Evolutionary conservation across 1,284 basidiomycete genomes (phyloP).

Genomic region (Marasmius fiardii): DNA sequence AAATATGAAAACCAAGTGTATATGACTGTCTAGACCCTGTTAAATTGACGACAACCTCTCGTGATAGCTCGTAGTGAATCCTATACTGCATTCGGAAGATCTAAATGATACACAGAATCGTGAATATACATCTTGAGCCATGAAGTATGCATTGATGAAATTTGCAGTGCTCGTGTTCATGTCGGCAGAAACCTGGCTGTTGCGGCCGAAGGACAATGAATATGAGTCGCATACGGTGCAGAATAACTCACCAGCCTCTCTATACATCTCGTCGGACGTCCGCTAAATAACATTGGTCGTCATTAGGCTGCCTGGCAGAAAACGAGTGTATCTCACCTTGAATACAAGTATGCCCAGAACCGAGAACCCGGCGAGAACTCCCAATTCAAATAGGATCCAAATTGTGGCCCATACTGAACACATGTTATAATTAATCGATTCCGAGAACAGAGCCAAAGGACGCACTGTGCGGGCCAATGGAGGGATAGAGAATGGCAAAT

Average conservation of each 20-base stretch:
- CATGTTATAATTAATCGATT: constrained; percentile 1
- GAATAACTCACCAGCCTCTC: constrained; percentile 51
- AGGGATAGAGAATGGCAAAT: constrained; percentile 66
- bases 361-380: constrained; percentile 64
- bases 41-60: too few species aligned
- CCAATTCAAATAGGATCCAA: constrained; percentile 73
- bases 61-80: not conserved
- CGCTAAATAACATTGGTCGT: constrained; percentile 30
- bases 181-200: not conserved
- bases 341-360: constrained; percentile 72
- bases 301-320: not conserved
- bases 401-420: constrained; percentile 66
- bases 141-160: not conserved
- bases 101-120: not conserved
- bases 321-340: constrained; percentile 42
- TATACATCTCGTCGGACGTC: constrained; percentile 49
- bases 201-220: not conserved
- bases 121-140: not conserved
- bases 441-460: constrained; percentile 7
- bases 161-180: not conserved
- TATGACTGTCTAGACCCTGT: too few species aligned
- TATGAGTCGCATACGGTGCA: not conserved
- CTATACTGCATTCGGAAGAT: not conserved
- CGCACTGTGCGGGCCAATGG: constrained; percentile 63
- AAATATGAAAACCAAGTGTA: too few species aligned